Conservation (phyloP, 495 filamentous ascomycete species). For the Penicillium egyptiacum region DNA sequence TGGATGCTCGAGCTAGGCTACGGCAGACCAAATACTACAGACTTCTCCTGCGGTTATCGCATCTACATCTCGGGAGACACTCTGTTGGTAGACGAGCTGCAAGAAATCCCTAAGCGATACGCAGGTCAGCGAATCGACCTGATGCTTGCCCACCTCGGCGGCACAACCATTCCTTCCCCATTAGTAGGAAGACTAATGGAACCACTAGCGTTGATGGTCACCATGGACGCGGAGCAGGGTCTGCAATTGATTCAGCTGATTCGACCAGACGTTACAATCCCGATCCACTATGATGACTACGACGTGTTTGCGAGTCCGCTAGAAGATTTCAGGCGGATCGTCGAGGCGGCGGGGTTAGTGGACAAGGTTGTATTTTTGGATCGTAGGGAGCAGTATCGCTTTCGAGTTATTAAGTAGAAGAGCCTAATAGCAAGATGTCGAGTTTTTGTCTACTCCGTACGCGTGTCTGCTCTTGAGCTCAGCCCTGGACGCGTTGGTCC, state of each 20-base stretch:
- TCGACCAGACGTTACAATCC: constrained; percentile 64
- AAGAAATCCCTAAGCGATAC: constrained; percentile 57
- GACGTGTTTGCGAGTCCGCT: constrained; percentile 59
- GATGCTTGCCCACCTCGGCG: constrained; percentile 67
- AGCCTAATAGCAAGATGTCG: background rate
- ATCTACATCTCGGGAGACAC: constrained; percentile 77
- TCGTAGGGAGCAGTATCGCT: constrained; percentile 57
- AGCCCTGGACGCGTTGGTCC: background rate
- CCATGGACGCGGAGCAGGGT: constrained; percentile 68
- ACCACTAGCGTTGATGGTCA: constrained; percentile 60
- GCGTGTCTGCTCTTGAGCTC: background rate
- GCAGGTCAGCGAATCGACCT: constrained; percentile 57
- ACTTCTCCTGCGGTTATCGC: constrained; percentile 53
- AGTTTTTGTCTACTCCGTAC: background rate
- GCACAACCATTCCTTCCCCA: constrained; percentile 62
- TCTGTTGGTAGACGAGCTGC: constrained; percentile 62
- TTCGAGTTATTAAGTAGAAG: constrained; percentile 40
- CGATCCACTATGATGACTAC: constrained; percentile 71
- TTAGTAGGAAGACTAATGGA: constrained; percentile 36
- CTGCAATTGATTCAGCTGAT: constrained; percentile 59
- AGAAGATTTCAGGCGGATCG: constrained; percentile 58
- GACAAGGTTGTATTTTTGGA: constrained; percentile 63
- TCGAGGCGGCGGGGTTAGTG: constrained; percentile 50
- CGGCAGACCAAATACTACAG: constrained; percentile 14
- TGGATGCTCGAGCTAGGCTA: constrained; percentile 70